Conservation (phyloP, 208 protist genomes). For the Leishmania mexicana region DNA sequence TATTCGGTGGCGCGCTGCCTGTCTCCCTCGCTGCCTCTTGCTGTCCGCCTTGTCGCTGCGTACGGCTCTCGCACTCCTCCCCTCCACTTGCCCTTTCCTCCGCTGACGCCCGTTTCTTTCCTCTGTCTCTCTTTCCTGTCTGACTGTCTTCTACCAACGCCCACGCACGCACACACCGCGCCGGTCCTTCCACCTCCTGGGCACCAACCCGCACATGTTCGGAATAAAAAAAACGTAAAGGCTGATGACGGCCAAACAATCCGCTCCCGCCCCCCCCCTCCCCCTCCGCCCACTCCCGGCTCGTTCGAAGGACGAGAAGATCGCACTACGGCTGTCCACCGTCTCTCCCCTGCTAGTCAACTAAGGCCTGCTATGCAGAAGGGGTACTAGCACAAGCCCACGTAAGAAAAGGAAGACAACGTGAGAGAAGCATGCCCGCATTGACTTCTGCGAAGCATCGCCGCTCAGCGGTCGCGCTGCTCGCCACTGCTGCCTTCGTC, state of each 20-base stretch:
- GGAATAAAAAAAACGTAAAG: neutral
- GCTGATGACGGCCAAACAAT: neutral
- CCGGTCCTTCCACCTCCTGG: neutral
- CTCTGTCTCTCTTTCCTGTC: neutral
- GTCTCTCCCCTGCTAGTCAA: no score
- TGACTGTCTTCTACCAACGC: neutral
- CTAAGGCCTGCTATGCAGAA: neutral
- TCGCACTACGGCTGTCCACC: neutral
- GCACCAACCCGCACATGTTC: neutral
- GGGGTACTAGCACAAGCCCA: neutral
- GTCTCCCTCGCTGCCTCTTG: neutral
- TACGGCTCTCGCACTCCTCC: neutral
- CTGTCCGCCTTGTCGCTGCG: neutral
- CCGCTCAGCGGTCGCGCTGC: neutral
- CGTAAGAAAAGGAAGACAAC: neutral
- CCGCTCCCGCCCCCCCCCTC: neutral
- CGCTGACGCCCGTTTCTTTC: neutral
- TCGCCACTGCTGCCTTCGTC: neutral
- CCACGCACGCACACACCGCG: neutral
- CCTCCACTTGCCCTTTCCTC: neutral
- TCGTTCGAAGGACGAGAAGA: neutral
- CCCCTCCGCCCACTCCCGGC: neutral
- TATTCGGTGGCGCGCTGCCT: neutral
- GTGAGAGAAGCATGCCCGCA: neutral
- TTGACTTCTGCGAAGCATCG: neutral